Evolutionary conservation across 2,329 filamentous ascomycete species (phyloP).

Genomic region (Trichoderma sp.): DNA sequence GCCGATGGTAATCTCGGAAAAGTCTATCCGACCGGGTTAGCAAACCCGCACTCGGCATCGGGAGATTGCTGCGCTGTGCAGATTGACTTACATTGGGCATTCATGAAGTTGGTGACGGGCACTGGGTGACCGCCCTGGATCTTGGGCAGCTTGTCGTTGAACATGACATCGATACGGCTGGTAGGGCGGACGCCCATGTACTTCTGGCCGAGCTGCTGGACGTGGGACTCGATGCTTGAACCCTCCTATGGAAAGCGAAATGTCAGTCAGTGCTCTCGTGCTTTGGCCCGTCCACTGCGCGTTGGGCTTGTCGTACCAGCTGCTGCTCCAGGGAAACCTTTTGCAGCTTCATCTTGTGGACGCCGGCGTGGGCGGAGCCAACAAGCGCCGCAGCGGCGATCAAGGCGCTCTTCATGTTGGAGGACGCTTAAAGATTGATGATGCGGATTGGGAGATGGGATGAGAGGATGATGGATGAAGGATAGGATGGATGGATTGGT

Average conservation of each 20-base stretch:
- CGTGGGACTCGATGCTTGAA: constrained; percentile 76
- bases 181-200: constrained; percentile 79
- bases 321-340: constrained; percentile 92
- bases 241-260: constrained; percentile 55
- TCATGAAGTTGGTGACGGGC: constrained; percentile 94
- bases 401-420: constrained; percentile 80
- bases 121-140: constrained; percentile 71
- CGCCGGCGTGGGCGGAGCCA: constrained; percentile 76
- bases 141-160: constrained; percentile 69
- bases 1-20: constrained; percentile 92
- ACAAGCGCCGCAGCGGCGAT: constrained; percentile 77
- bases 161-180: constrained; percentile 69
- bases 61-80: neutral
- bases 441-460: neutral
- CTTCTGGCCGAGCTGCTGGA: constrained; percentile 85
- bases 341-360: constrained; percentile 97
- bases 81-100: constrained; percentile 81
- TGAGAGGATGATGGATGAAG: neutral
- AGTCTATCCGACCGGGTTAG: constrained; percentile 57
- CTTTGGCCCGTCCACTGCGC: constrained; percentile 9
- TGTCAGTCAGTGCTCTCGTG: constrained; percentile 16
- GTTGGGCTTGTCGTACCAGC: constrained; percentile 60
- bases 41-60: neutral
- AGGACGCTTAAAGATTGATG: constrained; percentile 26
- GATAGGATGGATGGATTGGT: neutral